Conservation (phyloP, 257 asterid species). For the Cruciata laevipes region DNA sequence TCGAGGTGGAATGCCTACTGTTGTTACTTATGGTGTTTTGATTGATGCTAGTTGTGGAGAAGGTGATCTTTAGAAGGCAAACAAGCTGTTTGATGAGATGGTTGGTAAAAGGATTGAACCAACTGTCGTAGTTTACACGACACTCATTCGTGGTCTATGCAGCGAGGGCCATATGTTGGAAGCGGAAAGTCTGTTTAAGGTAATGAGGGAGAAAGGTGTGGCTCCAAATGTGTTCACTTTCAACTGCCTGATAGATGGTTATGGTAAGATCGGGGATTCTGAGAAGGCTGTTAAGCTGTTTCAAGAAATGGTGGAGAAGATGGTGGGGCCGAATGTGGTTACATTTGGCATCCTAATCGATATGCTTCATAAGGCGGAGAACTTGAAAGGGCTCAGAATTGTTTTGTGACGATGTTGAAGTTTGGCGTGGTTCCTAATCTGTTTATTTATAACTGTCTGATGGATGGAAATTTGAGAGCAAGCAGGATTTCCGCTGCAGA, state of each 20-base stretch:
- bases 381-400: slow-evolving; percentile 40
- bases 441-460: slow-evolving; percentile 52
- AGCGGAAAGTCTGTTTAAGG: slow-evolving; percentile 36
- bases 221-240: slow-evolving; percentile 52
- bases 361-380: slow-evolving; percentile 44
- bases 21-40: slow-evolving; percentile 64
- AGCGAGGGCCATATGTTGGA: slow-evolving; percentile 35
- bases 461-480: slow-evolving; percentile 43
- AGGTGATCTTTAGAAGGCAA: slow-evolving; percentile 42
- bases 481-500: slow-evolving; percentile 35
- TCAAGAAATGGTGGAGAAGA: slow-evolving; percentile 44
- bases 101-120: slow-evolving; percentile 44
- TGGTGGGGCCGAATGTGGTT: slow-evolving; percentile 41
- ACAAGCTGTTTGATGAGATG: slow-evolving; percentile 52
- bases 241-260: slow-evolving; percentile 59
- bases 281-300: slow-evolving; percentile 38
- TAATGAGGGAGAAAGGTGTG: slow-evolving; percentile 39
- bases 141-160: slow-evolving; percentile 47
- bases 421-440: slow-evolving; percentile 50
- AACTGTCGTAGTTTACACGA: slow-evolving; percentile 53
- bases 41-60: slow-evolving; percentile 50
- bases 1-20: slow-evolving; percentile 44
- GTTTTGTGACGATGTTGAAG: slow-evolving; percentile 58
- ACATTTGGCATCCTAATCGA: slow-evolving; percentile 49
- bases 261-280: slow-evolving; percentile 35